A percentile compares a stretch with the other conserved stretches of the same genome.
Conservation (phyloP, 164 flowering plant species). For the Chimonanthus salicifolius region DNA sequence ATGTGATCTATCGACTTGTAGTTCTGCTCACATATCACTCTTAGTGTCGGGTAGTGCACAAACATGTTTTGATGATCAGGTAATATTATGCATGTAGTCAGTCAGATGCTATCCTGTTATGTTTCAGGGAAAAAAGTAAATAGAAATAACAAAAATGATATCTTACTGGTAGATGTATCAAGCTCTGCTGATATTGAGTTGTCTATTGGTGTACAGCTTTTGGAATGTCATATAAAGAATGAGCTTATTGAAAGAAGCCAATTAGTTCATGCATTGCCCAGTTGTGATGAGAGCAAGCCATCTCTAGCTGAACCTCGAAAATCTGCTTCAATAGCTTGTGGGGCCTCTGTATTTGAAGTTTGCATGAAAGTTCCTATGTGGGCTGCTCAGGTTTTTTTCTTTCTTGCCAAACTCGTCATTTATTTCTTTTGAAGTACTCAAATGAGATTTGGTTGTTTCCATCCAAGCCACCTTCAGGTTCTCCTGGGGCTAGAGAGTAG, state of each 20-base stretch:
- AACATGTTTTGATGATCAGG: constrained; percentile 94
- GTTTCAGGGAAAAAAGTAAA: not conserved
- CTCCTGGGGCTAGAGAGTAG: too few relatives aligned
- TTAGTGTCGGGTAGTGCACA: constrained; percentile 88
- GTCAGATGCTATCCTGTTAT: not conserved
- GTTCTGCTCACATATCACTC: constrained; percentile 79
- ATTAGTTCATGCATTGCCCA: constrained; percentile 54
- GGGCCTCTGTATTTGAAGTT: constrained; percentile 85
- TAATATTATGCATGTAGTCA: not conserved
- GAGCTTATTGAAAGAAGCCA: constrained; percentile 74
- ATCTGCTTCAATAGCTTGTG: constrained; percentile 82
- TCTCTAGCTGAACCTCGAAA: constrained; percentile 59
- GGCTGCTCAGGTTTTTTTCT: constrained; percentile 74
- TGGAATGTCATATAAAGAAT: constrained; percentile 84
- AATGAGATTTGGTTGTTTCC: not conserved
- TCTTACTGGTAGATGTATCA: not conserved
- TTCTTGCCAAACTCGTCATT: not conserved
- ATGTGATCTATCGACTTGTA: constrained; percentile 93
- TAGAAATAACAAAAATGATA: too few relatives aligned
- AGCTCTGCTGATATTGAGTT: not conserved
- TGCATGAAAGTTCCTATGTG: constrained; percentile 79
- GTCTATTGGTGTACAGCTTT: constrained; percentile 31
- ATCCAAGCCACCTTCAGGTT: too few relatives aligned
- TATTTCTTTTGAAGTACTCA: not conserved
- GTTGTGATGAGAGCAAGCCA: constrained; percentile 40